Evolutionary conservation across 371 early-diverging fungal genomes (phyloP).

Genomic region (Rhizopus microsporus): DNA sequence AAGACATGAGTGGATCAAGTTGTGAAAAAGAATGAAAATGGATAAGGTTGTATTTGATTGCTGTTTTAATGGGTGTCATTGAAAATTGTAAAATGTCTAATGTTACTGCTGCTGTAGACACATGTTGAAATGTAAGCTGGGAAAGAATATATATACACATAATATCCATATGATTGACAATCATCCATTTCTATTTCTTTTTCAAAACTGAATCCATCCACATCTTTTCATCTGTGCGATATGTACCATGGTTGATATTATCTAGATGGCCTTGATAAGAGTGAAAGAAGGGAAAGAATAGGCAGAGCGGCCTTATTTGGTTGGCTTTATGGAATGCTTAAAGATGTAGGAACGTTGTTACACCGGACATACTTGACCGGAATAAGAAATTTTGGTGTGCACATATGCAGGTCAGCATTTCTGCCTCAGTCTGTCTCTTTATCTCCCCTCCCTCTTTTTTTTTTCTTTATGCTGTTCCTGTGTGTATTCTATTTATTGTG

Average conservation of each 20-base stretch:
- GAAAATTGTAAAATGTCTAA: background rate
- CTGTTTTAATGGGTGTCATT: background rate
- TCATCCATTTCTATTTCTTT: background rate
- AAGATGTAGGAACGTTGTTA: background rate
- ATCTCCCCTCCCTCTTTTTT: slow-evolving; percentile 7
- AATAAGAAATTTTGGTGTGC: background rate
- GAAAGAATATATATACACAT: too few relatives aligned
- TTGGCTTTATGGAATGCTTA: too few relatives aligned
- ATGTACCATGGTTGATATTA: background rate
- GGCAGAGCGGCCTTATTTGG: background rate
- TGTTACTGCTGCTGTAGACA: too few relatives aligned
- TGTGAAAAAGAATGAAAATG: background rate
- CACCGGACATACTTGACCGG: background rate
- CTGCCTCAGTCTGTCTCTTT: slow-evolving; percentile 4
- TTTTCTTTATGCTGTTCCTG: background rate
- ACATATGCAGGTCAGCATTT: slow-evolving; percentile 1
- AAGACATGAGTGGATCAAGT: background rate
- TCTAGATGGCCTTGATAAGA: background rate
- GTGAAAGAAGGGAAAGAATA: background rate
- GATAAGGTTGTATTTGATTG: too few relatives aligned
- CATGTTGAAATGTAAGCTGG: too few relatives aligned
- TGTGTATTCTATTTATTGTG: too few relatives aligned
- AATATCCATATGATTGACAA: too few relatives aligned
- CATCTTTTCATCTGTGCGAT: slow-evolving; percentile 2
- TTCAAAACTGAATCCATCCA: background rate